phyloP scores from a whole-genome alignment of 2,329 filamentous ascomycete genomes.

The Aureobasidium sp. region DNA sequence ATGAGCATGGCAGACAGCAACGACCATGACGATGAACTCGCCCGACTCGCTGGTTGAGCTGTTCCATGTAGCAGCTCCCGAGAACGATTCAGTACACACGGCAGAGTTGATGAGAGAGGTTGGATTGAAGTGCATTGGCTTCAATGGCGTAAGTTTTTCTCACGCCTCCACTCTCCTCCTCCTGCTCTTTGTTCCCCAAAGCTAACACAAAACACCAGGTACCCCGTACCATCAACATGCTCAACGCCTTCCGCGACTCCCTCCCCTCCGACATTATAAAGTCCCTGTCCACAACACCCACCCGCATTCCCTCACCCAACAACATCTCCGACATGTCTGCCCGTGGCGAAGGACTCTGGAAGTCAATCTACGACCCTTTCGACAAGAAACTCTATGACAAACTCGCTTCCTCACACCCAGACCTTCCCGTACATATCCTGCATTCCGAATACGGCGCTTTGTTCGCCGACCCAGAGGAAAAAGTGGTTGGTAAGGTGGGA shows the following conservation, averaged over 20 bases:
- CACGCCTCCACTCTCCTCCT: neutral
- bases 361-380: slow-evolving; percentile 69
- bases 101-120: slow-evolving; percentile 70
- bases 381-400: slow-evolving; percentile 63
- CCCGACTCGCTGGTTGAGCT: slow-evolving; percentile 64
- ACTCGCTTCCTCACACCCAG: slow-evolving; percentile 69
- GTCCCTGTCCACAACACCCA: slow-evolving; percentile 50
- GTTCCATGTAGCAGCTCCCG: slow-evolving; percentile 38
- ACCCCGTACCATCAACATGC: slow-evolving; percentile 74
- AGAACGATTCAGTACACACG: slow-evolving; percentile 38
- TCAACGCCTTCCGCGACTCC: slow-evolving; percentile 61
- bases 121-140: slow-evolving; percentile 69
- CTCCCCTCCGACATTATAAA: slow-evolving; percentile 53
- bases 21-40: slow-evolving; percentile 81
- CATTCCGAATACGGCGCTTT: slow-evolving; percentile 66
- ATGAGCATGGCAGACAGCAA: slow-evolving; percentile 53
- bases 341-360: slow-evolving; percentile 63
- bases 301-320: slow-evolving; percentile 43
- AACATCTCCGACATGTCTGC: slow-evolving; percentile 45
- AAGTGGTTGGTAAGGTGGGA: slow-evolving; percentile 50
- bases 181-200: neutral
- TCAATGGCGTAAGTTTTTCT: slow-evolving; percentile 54
- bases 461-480: slow-evolving; percentile 57
- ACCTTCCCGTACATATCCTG: slow-evolving; percentile 74
- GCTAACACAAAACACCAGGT: slow-evolving; percentile 42